These are phyloP conservation scores for Phytopythium boreale DNA, from an alignment of 352 stramenopile species.

Conservation along the genomic window DNA sequence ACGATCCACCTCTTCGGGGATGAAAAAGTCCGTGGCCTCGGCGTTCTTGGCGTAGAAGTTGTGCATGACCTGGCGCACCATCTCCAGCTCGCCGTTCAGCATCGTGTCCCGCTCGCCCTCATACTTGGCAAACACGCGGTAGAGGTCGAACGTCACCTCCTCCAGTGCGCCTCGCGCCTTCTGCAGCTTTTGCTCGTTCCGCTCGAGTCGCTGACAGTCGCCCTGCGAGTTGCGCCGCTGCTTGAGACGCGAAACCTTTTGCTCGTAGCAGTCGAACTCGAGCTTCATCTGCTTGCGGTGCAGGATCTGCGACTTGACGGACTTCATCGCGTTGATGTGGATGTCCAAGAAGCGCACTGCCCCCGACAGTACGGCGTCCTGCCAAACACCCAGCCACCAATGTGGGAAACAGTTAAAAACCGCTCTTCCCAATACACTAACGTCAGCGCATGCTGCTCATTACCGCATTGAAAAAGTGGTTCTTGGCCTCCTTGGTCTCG, in stretches of 20 bases:
- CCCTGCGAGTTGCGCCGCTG: constrained; percentile 13
- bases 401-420: neutral
- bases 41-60: constrained; percentile 76
- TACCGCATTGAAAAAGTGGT: constrained; percentile 72
- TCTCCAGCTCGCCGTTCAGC: constrained; percentile 74
- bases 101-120: constrained; percentile 72
- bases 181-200: constrained; percentile 56
- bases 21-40: constrained; percentile 61
- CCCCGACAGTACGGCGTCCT: constrained; percentile 61
- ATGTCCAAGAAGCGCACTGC: constrained; percentile 69
- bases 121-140: constrained; percentile 76
- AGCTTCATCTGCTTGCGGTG: constrained; percentile 65
- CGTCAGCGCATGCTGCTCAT: too few species aligned
- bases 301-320: constrained; percentile 65
- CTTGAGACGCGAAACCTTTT: constrained; percentile 42
- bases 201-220: constrained; percentile 35
- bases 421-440: too few species aligned
- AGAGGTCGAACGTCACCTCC: constrained; percentile 58
- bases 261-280: constrained; percentile 68
- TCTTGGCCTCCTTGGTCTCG: constrained; percentile 73
- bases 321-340: constrained; percentile 78
- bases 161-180: constrained; percentile 41
- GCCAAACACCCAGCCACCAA: neutral
- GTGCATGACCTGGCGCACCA: constrained; percentile 80
- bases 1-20: constrained; percentile 54